A percentile compares a stretch with the other conserved stretches of the same genome.
These are phyloP conservation scores for Larix kaempferi DNA, from an alignment of 75 land plant species.

Conservation along the genomic window DNA sequence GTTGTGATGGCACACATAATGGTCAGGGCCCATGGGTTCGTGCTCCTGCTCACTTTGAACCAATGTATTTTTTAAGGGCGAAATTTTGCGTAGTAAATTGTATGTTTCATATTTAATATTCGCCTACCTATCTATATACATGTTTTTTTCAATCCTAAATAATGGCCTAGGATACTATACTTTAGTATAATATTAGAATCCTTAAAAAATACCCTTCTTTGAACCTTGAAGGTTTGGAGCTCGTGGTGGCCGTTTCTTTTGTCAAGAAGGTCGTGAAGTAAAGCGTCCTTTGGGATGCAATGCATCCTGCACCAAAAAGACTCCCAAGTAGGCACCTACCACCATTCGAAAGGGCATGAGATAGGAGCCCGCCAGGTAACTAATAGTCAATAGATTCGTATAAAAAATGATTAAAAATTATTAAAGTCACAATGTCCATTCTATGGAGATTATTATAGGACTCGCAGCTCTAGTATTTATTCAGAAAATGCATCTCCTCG, in stretches of 20 bases:
- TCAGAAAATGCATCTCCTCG: too few species aligned
- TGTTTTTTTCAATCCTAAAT: too few species aligned
- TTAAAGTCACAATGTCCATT: not conserved
- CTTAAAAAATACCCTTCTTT: too few species aligned
- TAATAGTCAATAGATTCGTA: too few species aligned
- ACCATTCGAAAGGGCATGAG: constrained; percentile 41
- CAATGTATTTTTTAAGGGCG: too few species aligned
- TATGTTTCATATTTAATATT: too few species aligned
- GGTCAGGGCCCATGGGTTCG: constrained; percentile 9
- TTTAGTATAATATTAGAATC: too few species aligned
- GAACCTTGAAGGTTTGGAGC: constrained; percentile 5
- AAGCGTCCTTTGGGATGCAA: constrained; percentile 13
- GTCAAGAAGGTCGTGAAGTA: constrained; percentile 25
- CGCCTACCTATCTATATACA: too few species aligned
- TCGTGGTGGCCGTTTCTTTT: constrained; percentile 16
- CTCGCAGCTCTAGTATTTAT: constrained; percentile 28
- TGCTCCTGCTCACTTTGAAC: constrained; percentile 13
- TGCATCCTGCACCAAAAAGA: constrained; percentile 13
- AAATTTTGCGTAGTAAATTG: too few species aligned
- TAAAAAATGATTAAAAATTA: too few species aligned
- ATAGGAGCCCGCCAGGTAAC: constrained; percentile 50
- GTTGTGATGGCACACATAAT: constrained; percentile 29
- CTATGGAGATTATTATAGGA: not conserved
- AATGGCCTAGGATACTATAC: too few species aligned
- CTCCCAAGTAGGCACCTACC: constrained; percentile 11